Evolutionary conservation across 2,329 filamentous ascomycete species (phyloP).

Genomic region (Fusarium floridanum): DNA sequence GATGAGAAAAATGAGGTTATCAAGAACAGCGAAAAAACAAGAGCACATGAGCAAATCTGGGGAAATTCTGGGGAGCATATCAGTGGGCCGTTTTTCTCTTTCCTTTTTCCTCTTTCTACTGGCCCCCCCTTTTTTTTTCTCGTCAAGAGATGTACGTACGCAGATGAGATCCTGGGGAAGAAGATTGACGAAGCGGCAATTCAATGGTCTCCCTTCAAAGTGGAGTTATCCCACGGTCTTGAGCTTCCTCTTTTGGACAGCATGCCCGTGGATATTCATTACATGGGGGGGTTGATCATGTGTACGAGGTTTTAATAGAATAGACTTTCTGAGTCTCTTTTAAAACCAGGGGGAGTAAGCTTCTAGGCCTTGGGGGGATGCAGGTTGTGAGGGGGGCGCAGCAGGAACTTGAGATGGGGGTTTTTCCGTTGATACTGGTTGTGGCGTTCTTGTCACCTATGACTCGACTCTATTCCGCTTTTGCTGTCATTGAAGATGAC

Average conservation of each 20-base stretch:
- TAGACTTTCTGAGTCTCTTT: neutral
- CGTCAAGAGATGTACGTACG: neutral
- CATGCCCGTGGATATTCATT: slow-evolving; percentile 1
- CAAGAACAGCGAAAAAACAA: neutral
- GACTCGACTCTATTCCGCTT: neutral
- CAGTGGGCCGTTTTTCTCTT: neutral
- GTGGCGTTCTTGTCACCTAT: neutral
- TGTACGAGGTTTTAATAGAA: neutral
- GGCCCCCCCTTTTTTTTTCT: neutral
- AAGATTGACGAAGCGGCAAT: slow-evolving; percentile 1
- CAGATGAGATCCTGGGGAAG: slow-evolving; percentile 2
- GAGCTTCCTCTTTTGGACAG: slow-evolving; percentile 1
- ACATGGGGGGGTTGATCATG: neutral
- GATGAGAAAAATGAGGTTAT: neutral
- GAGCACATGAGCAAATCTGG: neutral
- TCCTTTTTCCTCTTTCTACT: neutral
- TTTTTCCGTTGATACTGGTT: neutral
- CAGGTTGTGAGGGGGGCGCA: neutral
- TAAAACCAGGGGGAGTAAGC: neutral
- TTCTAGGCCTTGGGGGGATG: neutral
- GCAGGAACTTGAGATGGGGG: neutral
- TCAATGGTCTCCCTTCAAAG: neutral
- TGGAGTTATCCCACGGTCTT: neutral
- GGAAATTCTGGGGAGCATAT: neutral
- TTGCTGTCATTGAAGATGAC: neutral